Evolutionary conservation across 208 protist species (phyloP).

Genomic region (Leishmania braziliensis): DNA sequence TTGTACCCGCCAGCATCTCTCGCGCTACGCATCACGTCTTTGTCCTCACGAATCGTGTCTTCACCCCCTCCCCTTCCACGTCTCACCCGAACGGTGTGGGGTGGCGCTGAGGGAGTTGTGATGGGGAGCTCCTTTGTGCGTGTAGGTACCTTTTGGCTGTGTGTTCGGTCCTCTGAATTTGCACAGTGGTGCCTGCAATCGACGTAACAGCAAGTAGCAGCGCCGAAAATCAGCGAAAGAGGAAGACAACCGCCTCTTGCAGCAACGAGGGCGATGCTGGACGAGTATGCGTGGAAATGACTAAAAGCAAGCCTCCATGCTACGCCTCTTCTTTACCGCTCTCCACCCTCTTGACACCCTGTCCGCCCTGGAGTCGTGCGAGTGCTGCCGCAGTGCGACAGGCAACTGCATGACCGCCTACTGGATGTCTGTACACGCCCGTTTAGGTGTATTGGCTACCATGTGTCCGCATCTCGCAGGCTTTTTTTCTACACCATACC

Average conservation of each 20-base stretch:
- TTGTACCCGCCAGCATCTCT: not conserved
- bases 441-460: not conserved
- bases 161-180: no score
- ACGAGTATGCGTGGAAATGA: not conserved
- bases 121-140: not conserved
- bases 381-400: not conserved
- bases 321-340: not conserved
- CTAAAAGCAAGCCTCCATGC: not conserved
- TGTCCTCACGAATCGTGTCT: not conserved
- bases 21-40: not conserved
- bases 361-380: not conserved
- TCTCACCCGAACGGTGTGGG: not conserved
- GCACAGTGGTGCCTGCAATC: not conserved
- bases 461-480: not conserved
- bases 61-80: not conserved
- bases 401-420: no score
- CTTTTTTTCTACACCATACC: not conserved
- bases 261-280: no score
- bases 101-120: not conserved
- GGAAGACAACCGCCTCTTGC: not conserved
- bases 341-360: not conserved
- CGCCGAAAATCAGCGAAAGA: no score
- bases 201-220: not conserved
- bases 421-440: not conserved
- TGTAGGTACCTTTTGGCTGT: not conserved